Evolutionary conservation across 495 filamentous ascomycete species (phyloP).

Genomic region (Aspergillus diversus): DNA sequence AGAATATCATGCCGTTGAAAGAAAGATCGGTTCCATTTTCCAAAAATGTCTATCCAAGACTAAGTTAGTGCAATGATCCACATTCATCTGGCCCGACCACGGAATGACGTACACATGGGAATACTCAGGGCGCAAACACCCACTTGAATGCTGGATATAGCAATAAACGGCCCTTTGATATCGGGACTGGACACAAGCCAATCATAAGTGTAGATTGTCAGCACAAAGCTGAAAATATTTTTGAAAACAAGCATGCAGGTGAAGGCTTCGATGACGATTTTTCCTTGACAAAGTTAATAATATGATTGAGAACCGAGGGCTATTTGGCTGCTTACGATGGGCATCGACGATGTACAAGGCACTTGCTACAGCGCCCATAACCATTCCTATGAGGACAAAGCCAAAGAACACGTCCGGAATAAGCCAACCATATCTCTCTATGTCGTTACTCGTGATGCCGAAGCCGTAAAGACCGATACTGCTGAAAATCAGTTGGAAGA

Average conservation of each 20-base stretch:
- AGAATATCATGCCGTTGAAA: conserved; percentile 74
- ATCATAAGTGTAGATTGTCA: conserved; percentile 80
- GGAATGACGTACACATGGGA: conserved; percentile 71
- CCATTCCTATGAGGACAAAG: conserved; percentile 81
- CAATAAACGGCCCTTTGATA: conserved; percentile 67
- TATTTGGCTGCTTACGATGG: conserved; percentile 64
- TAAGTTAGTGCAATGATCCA: not conserved
- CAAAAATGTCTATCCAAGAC: conserved; percentile 66
- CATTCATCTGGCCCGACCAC: not conserved
- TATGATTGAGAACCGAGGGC: too few species aligned
- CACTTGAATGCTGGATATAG: conserved; percentile 75
- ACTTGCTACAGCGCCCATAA: conserved; percentile 82
- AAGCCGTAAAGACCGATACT: conserved; percentile 84
- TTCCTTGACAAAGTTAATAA: conserved; percentile 50
- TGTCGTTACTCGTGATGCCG: conserved; percentile 67
- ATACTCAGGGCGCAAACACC: conserved; percentile 72
- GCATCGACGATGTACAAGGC: conserved; percentile 95
- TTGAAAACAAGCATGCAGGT: conserved; percentile 91
- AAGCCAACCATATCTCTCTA: conserved; percentile 66
- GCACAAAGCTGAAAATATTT: conserved; percentile 85
- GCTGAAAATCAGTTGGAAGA: conserved; percentile 78
- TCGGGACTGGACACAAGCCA: conserved; percentile 66
- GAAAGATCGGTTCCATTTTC: conserved; percentile 75
- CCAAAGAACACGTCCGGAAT: conserved; percentile 79
- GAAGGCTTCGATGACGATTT: conserved; percentile 88